phyloP scores from a whole-genome alignment of 768 basidiomycete species.

The Phylloporus sp. region DNA sequence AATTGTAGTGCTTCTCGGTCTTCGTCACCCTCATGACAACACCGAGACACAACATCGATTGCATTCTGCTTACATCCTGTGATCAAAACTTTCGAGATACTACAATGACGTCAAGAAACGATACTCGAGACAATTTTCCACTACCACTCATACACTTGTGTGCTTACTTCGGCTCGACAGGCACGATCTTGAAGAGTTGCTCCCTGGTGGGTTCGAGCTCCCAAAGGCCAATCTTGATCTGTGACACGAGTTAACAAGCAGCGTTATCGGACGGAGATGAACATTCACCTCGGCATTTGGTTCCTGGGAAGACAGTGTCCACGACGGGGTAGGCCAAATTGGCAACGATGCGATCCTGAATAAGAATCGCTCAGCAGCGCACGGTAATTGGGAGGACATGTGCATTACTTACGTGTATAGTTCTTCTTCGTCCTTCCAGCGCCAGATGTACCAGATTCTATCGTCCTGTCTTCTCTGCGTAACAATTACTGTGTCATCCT shows the following conservation, averaged over 20 bases:
- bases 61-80: too few species aligned
- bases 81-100: too few species aligned
- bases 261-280: not conserved
- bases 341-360: not conserved
- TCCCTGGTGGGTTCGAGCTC: not conserved
- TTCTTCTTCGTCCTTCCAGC: not conserved
- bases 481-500: not conserved
- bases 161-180: not conserved
- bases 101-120: not conserved
- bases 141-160: not conserved
- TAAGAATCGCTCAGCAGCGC: not conserved
- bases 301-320: not conserved
- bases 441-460: not conserved
- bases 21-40: too few species aligned
- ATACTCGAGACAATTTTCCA: not conserved
- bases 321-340: not conserved
- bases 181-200: not conserved
- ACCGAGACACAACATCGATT: too few species aligned
- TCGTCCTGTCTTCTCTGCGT: not conserved
- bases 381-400: not conserved
- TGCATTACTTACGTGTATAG: not conserved
- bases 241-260: not conserved
- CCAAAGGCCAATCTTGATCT: not conserved
- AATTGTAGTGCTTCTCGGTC: too few species aligned
- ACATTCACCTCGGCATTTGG: not conserved